phyloP scores from a whole-genome alignment of 495 filamentous ascomycete species.

The Lindgomyces ingoldianus region DNA sequence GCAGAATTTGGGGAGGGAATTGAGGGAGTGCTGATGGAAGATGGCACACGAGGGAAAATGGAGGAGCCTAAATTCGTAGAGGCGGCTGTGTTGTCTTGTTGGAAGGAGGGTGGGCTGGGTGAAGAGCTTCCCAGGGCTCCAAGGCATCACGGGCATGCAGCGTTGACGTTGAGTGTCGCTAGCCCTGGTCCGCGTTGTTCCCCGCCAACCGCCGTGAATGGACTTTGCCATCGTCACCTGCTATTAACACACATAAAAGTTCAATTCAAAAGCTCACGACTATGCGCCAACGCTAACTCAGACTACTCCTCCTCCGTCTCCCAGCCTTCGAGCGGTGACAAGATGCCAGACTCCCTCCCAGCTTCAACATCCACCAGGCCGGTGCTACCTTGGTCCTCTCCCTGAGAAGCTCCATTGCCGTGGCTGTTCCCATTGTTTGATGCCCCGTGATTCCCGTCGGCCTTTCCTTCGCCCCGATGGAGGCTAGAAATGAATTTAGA shows the following conservation, averaged over 20 bases:
- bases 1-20: not conserved
- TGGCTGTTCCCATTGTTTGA: not conserved
- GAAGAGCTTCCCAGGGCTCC: no score
- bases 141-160: not conserved
- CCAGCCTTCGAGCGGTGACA: constrained; percentile 1
- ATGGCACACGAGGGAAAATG: not conserved
- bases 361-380: not conserved
- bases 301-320: not conserved
- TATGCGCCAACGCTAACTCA: not conserved
- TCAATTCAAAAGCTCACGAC: not conserved
- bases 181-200: not conserved
- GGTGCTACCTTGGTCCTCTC: not conserved
- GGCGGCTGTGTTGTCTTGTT: not conserved
- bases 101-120: no score
- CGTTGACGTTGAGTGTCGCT: not conserved
- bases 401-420: not conserved
- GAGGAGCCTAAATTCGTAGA: no score
- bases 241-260: no score
- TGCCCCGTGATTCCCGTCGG: not conserved
- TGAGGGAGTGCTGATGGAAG: not conserved
- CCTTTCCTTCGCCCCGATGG: not conserved
- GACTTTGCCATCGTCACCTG: not conserved
- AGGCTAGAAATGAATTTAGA: constrained; percentile 18
- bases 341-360: not conserved
- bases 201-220: not conserved